A percentile compares a stretch with the other conserved stretches of the same genome.
Conservation (phyloP, 1,284 basidiomycete species). For the Porogramme epimiltina region DNA sequence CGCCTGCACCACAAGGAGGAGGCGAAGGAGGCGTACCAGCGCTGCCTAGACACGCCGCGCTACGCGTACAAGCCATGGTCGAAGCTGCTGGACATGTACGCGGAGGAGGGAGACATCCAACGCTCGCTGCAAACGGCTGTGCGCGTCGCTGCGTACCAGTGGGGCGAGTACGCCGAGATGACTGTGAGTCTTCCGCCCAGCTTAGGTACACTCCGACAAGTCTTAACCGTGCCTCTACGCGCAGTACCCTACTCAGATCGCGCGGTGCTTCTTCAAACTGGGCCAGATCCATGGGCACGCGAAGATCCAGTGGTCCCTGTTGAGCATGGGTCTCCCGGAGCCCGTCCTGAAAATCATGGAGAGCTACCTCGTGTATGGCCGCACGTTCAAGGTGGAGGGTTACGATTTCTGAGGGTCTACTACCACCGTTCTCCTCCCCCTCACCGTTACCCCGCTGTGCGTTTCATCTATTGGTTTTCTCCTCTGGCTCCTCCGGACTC, state of each 20-base stretch:
- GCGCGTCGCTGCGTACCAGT: conserved; percentile 90
- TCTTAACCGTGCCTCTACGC: background rate
- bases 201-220: background rate
- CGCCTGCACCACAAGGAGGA: conserved; percentile 97
- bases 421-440: background rate
- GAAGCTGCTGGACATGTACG: conserved; percentile 92
- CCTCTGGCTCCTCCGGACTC: background rate
- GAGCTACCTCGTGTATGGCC: conserved; percentile 80
- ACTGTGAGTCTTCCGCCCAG: conserved; percentile 51
- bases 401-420: conserved; percentile 61
- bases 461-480: background rate
- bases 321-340: conserved; percentile 91
- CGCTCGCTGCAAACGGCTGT: conserved; percentile 90
- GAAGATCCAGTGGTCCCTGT: conserved; percentile 91
- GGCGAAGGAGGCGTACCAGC: conserved; percentile 95
- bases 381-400: conserved; percentile 79
- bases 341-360: conserved; percentile 87
- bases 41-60: conserved; percentile 84
- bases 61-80: conserved; percentile 93
- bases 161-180: conserved; percentile 84
- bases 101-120: conserved; percentile 91
- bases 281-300: conserved; percentile 93
- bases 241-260: conserved; percentile 90
- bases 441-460: background rate
- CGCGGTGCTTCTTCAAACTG: conserved; percentile 89